Percentiles rank a stretch among this genome's conserved stretches.
Conservation (phyloP, 345 rosid species). For the Dimocarpus longan region DNA sequence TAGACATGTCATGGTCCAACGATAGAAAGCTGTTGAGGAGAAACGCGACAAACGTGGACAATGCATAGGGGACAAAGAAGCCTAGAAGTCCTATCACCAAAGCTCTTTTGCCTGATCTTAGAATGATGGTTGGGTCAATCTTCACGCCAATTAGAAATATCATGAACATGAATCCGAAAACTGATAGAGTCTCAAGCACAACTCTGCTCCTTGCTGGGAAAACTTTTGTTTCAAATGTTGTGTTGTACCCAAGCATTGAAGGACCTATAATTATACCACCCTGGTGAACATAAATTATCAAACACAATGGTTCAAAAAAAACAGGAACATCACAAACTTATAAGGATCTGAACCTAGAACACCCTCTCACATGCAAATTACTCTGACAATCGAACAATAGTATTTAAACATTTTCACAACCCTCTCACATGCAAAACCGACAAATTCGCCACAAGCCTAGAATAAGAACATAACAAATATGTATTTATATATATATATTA, state of each 20-base stretch:
- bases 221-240: conserved; percentile 21
- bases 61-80: conserved; percentile 25
- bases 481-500: too few species aligned
- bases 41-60: conserved; percentile 16
- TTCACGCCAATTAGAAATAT: conserved; percentile 44
- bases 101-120: conserved; percentile 24
- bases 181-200: conserved; percentile 32
- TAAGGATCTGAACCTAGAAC: too few species aligned
- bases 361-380: too few species aligned
- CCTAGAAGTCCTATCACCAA: conserved; percentile 24
- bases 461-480: too few species aligned
- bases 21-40: conserved; percentile 11
- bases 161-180: conserved; percentile 40
- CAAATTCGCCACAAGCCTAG: too few species aligned
- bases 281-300: conserved; percentile 29
- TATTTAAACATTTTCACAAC: too few species aligned
- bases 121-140: conserved; percentile 29
- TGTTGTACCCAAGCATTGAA: conserved; percentile 37
- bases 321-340: too few species aligned
- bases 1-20: conserved; percentile 21
- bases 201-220: conserved; percentile 34
- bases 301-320: background rate
- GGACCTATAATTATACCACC: conserved; percentile 50
- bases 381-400: too few species aligned
- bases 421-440: too few species aligned